These are phyloP conservation scores for Eragrostis curvula DNA, from an alignment of 176 grass and related monocot species.

Conservation along the genomic window DNA sequence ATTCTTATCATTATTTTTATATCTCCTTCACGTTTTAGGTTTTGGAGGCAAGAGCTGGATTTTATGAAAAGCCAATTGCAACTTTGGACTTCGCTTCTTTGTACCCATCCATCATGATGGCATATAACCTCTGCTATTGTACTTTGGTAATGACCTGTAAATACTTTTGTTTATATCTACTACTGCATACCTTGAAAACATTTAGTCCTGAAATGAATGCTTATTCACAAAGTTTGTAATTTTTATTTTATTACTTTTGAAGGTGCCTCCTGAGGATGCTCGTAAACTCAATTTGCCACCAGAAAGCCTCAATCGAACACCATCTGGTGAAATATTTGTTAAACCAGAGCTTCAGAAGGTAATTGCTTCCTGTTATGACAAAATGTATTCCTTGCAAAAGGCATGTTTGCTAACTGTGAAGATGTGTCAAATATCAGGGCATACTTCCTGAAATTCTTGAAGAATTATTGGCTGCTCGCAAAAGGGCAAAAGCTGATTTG, in stretches of 20 bases:
- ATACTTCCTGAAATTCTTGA: constrained; percentile 99
- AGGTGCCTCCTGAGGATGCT: constrained; percentile 92
- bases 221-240: neutral
- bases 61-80: constrained; percentile 96
- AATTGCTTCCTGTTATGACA: constrained; percentile 27
- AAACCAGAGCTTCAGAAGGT: constrained; percentile 97
- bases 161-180: constrained; percentile 22
- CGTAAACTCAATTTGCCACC: constrained; percentile 75
- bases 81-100: constrained; percentile 99
- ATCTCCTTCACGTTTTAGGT: constrained; percentile 57
- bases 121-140: constrained; percentile 98
- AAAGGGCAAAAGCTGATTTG: constrained; percentile 99
- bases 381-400: constrained; percentile 23
- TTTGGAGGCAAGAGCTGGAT: constrained; percentile 98
- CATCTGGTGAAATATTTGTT: constrained; percentile 96
- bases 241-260: constrained; percentile 31
- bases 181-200: neutral
- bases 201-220: constrained; percentile 36
- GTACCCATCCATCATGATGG: constrained; percentile 99
- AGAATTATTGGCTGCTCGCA: constrained; percentile 91
- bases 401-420: constrained; percentile 30
- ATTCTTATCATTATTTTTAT: neutral
- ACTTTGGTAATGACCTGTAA: constrained; percentile 76
- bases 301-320: constrained; percentile 89
- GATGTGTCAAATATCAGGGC: constrained; percentile 59